These are phyloP conservation scores for Lipomyces anomalus DNA, from an alignment of 805 yeast genomes.

Conservation along the genomic window DNA sequence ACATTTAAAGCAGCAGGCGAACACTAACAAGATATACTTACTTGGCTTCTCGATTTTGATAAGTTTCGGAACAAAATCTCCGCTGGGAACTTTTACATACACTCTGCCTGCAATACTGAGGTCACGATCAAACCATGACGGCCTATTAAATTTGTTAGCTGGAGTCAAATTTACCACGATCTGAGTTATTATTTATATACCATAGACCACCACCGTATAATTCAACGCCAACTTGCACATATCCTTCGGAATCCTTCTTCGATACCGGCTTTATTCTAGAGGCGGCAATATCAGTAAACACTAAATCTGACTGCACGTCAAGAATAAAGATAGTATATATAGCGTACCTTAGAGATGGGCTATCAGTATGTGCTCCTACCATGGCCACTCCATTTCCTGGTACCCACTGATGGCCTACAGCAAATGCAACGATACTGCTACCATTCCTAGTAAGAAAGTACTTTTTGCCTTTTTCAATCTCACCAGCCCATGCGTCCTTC, in stretches of 20 bases:
- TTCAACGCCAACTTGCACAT: slow-evolving; percentile 84
- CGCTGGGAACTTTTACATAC: slow-evolving; percentile 46
- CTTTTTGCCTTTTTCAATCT: slow-evolving; percentile 42
- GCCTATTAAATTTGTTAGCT: too few species aligned
- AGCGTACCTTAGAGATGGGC: too few species aligned
- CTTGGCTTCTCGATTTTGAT: slow-evolving; percentile 74
- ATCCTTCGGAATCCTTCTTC: slow-evolving; percentile 61
- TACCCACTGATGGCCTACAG: slow-evolving; percentile 55
- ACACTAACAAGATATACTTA: too few species aligned
- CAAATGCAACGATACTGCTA: slow-evolving; percentile 59
- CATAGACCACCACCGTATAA: slow-evolving; percentile 92
- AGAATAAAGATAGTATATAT: too few species aligned
- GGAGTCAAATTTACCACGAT: too few species aligned
- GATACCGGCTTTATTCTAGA: slow-evolving; percentile 82
- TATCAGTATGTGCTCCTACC: slow-evolving; percentile 95
- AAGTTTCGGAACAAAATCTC: slow-evolving; percentile 50
- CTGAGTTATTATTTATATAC: too few species aligned
- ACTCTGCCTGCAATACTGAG: slow-evolving; percentile 90
- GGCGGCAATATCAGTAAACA: too few species aligned
- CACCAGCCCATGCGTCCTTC: slow-evolving; percentile 46
- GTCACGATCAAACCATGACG: slow-evolving; percentile 94
- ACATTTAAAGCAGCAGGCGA: too few species aligned
- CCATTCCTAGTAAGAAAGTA: slow-evolving; percentile 67
- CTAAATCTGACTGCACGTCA: too few species aligned
- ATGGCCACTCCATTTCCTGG: slow-evolving; percentile 79